These are phyloP conservation scores for Naematelia encephala DNA, from an alignment of 768 basidiomycete genomes.

Conservation along the genomic window DNA sequence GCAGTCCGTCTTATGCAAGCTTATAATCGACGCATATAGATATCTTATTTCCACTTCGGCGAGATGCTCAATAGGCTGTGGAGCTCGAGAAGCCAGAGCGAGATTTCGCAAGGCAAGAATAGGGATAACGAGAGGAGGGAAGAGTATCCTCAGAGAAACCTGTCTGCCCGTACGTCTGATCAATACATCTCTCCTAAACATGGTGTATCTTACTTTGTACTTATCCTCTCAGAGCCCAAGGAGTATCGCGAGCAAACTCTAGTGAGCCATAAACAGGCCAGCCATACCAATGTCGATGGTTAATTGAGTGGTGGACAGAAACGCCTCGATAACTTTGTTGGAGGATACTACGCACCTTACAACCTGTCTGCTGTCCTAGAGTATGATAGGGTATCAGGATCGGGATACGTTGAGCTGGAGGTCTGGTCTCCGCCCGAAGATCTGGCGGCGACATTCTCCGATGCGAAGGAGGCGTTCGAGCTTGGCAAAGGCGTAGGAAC, in stretches of 20 bases:
- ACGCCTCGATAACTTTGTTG: constrained; percentile 5
- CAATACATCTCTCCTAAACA: neutral
- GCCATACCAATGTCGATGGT: no score
- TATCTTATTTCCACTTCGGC: no score
- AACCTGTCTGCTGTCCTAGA: constrained; percentile 4
- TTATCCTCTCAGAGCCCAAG: neutral
- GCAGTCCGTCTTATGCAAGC: no score
- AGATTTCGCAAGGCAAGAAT: neutral
- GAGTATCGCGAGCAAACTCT: neutral
- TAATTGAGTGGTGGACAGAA: neutral
- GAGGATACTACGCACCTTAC: constrained; percentile 2
- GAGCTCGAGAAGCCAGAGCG: neutral
- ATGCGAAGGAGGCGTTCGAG: constrained; percentile 79
- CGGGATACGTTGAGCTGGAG: neutral
- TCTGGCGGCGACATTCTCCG: constrained; percentile 60
- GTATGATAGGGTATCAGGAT: neutral
- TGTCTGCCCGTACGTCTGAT: neutral
- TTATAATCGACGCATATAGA: no score
- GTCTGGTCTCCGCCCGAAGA: neutral
- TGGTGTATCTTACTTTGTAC: neutral
- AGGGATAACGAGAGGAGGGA: neutral
- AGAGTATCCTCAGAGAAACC: neutral
- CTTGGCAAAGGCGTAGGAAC: constrained; percentile 52
- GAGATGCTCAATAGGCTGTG: neutral
- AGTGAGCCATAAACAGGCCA: no score